Conservation (phyloP, 2,329 filamentous ascomycete species). For the Ophiostoma quercus region DNA sequence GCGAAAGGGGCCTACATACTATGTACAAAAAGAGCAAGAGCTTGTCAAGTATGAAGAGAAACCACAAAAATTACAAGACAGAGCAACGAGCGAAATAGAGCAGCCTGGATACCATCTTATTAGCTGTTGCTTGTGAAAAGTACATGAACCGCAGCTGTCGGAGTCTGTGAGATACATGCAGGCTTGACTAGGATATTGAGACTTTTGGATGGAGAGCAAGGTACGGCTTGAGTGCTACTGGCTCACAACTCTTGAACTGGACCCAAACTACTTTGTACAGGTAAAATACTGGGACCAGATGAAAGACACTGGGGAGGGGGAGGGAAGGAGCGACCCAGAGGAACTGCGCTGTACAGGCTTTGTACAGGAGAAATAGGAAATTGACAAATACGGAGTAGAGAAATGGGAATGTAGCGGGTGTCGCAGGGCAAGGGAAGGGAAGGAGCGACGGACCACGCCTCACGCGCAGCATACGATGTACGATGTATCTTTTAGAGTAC, state of each 20-base stretch:
- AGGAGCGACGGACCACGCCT: neutral
- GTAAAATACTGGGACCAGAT: constrained; percentile 10
- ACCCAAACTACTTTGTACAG: neutral
- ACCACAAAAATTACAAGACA: neutral
- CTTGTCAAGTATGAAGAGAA: neutral
- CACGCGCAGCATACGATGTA: neutral
- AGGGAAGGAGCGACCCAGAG: neutral
- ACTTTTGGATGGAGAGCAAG: constrained; percentile 6
- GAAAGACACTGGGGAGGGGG: neutral
- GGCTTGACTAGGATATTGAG: constrained; percentile 4
- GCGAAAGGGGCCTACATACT: neutral
- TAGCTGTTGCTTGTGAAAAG: neutral
- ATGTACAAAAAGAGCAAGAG: neutral
- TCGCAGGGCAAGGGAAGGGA: neutral
- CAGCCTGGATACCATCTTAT: neutral
- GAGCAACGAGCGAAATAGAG: neutral
- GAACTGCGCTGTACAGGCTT: neutral
- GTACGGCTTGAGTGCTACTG: neutral
- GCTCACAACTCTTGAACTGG: neutral
- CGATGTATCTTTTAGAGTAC: neutral
- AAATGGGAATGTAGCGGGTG: neutral
- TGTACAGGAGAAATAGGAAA: neutral
- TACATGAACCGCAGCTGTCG: no score
- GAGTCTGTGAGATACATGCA: no score
- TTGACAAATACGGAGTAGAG: constrained; percentile 7